A percentile compares a stretch with the other conserved stretches of the same genome.
Evolutionary conservation across 2,329 filamentous ascomycete genomes (phyloP).

Genomic region (Penicillium sp.): DNA sequence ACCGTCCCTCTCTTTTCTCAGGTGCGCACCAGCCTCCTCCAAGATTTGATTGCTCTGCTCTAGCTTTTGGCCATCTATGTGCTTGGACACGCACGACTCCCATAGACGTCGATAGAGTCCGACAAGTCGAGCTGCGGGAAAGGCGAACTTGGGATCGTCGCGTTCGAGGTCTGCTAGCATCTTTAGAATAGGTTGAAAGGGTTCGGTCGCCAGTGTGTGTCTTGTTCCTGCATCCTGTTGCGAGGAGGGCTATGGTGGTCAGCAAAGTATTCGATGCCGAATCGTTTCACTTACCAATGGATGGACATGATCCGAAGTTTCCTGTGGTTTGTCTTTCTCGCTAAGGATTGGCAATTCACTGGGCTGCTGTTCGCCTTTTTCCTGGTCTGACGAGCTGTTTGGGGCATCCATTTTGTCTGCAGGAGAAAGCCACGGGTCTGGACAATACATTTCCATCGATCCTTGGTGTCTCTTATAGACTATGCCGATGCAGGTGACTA

Average conservation of each 20-base stretch:
- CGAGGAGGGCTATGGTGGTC: conserved; percentile 25
- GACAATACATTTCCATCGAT: too few relatives aligned
- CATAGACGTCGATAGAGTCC: not conserved
- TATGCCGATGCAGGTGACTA: too few relatives aligned
- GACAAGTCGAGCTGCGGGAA: not conserved
- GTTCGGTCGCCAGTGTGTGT: too few relatives aligned
- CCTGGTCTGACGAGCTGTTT: too few relatives aligned
- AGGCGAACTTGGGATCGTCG: conserved; percentile 1
- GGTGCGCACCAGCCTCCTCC: too few relatives aligned
- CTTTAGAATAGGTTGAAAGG: too few relatives aligned
- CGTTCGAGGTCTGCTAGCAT: not conserved
- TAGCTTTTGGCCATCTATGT: not conserved
- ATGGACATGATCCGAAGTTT: not conserved
- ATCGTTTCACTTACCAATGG: not conserved
- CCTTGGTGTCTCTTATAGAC: too few relatives aligned
- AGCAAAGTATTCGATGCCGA: not conserved
- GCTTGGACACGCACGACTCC: conserved; percentile 1
- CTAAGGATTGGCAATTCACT: too few relatives aligned
- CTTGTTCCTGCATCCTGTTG: conserved; percentile 9
- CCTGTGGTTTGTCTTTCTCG: not conserved
- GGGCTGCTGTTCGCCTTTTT: too few relatives aligned
- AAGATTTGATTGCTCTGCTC: not conserved
- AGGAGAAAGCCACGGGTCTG: too few relatives aligned
- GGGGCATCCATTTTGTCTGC: too few relatives aligned
- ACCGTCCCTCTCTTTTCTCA: too few relatives aligned